Evolutionary conservation across 2,329 filamentous ascomycete genomes (phyloP).

Genomic region (Apiospora saccharicola): DNA sequence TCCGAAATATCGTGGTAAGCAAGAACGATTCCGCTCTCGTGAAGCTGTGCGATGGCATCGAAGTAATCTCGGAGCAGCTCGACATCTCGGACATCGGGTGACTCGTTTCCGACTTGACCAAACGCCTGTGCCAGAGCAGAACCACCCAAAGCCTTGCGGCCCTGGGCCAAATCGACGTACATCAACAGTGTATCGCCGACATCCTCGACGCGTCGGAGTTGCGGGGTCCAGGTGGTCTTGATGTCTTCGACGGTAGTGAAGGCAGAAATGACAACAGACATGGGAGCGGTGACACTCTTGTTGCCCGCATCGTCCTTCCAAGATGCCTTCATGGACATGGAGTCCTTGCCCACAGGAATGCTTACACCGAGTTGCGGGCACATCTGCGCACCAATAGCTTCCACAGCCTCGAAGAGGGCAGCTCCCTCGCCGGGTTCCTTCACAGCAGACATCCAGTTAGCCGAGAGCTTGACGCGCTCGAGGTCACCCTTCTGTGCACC

Average conservation of each 20-base stretch:
- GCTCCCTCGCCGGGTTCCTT: constrained; percentile 92
- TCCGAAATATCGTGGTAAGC: constrained; percentile 96
- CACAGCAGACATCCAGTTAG: constrained; percentile 99
- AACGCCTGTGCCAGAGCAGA: constrained; percentile 92
- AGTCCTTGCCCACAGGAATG: constrained; percentile 97
- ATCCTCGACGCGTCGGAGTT: constrained; percentile 82
- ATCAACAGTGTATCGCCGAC: constrained; percentile 89
- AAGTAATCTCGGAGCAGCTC: constrained; percentile 89
- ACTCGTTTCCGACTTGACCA: constrained; percentile 82
- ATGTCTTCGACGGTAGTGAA: constrained; percentile 87
- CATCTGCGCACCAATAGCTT: constrained; percentile 90
- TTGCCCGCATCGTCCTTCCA: constrained; percentile 79
- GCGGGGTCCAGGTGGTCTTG: constrained; percentile 90
- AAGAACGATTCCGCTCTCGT: constrained; percentile 70
- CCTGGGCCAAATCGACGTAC: constrained; percentile 88
- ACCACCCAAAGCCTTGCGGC: constrained; percentile 83
- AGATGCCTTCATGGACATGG: constrained; percentile 98
- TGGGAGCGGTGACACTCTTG: constrained; percentile 89
- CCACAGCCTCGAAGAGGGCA: constrained; percentile 89
- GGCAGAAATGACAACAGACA: constrained; percentile 90
- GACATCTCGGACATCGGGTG: constrained; percentile 84
- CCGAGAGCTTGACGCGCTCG: constrained; percentile 83
- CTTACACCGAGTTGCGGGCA: constrained; percentile 90
- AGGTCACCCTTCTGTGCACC: constrained; percentile 66
- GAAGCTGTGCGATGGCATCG: constrained; percentile 76